Percentiles rank a stretch among this genome's conserved stretches.
Evolutionary conservation across 257 asterid genomes (phyloP).

Genomic region (Solanum chaucha): DNA sequence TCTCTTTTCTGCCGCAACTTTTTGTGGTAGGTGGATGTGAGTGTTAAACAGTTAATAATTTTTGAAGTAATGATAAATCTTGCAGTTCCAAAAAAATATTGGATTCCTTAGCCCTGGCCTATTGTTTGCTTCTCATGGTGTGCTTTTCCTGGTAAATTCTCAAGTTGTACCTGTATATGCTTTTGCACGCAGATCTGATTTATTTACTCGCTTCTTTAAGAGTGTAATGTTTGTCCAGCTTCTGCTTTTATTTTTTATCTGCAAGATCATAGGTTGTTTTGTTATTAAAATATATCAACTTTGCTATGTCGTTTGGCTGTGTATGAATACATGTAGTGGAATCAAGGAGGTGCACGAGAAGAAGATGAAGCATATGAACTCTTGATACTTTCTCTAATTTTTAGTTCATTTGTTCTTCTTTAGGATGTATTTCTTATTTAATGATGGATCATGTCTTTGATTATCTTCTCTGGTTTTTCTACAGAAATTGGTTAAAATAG

Average conservation of each 20-base stretch:
- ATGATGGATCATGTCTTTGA: background rate
- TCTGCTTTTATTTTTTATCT: background rate
- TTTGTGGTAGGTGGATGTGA: conserved; percentile 45
- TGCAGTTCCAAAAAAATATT: background rate
- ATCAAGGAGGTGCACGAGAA: background rate
- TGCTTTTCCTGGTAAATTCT: background rate
- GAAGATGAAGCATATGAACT: background rate
- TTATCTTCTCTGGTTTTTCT: background rate
- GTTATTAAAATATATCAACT: background rate
- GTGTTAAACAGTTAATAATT: conserved; percentile 26
- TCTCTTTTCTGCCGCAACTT: background rate
- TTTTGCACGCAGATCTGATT: background rate
- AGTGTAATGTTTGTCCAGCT: background rate
- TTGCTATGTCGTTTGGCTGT: background rate
- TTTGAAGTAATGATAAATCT: background rate
- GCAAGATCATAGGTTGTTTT: background rate
- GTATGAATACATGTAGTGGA: background rate
- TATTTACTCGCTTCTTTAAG: background rate
- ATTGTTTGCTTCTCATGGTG: background rate
- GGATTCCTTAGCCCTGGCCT: background rate
- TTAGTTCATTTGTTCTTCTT: background rate
- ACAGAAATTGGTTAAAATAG: background rate
- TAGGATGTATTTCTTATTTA: background rate
- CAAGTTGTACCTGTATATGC: conserved; percentile 23
- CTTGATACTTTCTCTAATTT: background rate